These are phyloP conservation scores for Metschnikowia noctiluminum DNA, from an alignment of 805 yeast genomes.

Conservation along the genomic window DNA sequence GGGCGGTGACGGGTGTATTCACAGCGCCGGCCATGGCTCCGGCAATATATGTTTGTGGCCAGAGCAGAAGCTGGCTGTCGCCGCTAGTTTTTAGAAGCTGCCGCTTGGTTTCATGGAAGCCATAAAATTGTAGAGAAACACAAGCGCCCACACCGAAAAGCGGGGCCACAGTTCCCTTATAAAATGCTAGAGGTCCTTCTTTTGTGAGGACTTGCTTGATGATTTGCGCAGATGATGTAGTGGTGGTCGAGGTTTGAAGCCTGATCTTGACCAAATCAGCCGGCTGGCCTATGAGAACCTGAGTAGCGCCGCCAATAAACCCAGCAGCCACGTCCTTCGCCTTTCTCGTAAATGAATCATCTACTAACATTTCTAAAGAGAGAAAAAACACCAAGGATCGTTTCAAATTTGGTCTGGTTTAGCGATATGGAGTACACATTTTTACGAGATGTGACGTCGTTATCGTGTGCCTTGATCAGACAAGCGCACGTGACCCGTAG, in stretches of 20 bases:
- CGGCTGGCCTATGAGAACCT: conserved; percentile 46
- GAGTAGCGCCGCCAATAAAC: conserved; percentile 46
- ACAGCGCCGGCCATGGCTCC: conserved; percentile 67
- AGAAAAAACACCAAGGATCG: background rate
- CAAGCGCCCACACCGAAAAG: conserved; percentile 50
- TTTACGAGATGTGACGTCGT: background rate
- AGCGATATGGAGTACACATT: too few relatives aligned
- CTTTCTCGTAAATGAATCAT: conserved; percentile 35
- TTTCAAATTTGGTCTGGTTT: too few relatives aligned
- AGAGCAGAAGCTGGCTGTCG: conserved; percentile 37
- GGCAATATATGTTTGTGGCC: conserved; percentile 57
- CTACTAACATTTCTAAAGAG: conserved; percentile 21
- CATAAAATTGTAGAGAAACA: conserved; percentile 67
- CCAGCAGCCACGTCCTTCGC: conserved; percentile 44
- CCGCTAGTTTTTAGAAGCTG: conserved; percentile 40
- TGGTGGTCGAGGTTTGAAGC: conserved; percentile 35
- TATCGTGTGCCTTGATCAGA: conserved; percentile 8
- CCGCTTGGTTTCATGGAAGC: conserved; percentile 66
- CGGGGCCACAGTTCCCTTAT: conserved; percentile 45
- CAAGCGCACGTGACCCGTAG: conserved; percentile 21
- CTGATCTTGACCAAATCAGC: conserved; percentile 44
- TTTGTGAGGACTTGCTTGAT: conserved; percentile 36
- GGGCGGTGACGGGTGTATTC: conserved; percentile 60
- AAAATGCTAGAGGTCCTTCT: conserved; percentile 43
- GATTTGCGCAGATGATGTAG: conserved; percentile 29